These are phyloP conservation scores for Volvox africanus DNA, from an alignment of 139 green algal genomes.

Conservation along the genomic window DNA sequence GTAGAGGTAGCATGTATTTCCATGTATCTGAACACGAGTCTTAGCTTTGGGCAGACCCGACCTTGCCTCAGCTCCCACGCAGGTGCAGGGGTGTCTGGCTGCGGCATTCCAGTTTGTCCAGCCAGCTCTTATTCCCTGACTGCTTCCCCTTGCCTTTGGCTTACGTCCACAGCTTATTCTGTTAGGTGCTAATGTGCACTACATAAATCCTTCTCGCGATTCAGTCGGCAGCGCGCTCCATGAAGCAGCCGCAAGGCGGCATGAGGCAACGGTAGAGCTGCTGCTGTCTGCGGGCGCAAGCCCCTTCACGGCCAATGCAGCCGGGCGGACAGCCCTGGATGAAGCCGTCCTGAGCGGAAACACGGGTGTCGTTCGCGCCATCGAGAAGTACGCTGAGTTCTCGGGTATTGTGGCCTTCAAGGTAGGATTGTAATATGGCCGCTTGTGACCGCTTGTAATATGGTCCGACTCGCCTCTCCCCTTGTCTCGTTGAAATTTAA, in stretches of 20 bases:
- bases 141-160: not conserved
- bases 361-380: constrained; percentile 22
- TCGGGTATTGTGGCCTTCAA: not conserved
- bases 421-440: not conserved
- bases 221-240: constrained; percentile 36
- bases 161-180: constrained; percentile 42
- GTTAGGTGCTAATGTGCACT: constrained; percentile 48
- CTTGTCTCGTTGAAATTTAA: not conserved
- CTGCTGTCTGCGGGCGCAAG: constrained; percentile 26
- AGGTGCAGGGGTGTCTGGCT: not conserved
- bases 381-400: constrained; percentile 25
- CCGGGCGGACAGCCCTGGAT: constrained; percentile 26
- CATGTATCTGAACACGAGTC: not conserved
- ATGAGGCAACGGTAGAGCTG: constrained; percentile 42
- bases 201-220: constrained; percentile 21
- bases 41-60: not conserved
- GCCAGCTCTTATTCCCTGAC: not conserved
- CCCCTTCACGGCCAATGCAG: constrained; percentile 28
- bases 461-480: not conserved
- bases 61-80: not conserved
- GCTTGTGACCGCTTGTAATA: not conserved
- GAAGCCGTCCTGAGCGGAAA: constrained; percentile 33
- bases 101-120: not conserved
- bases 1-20: not conserved
- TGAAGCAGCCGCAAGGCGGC: constrained; percentile 47